Base-by-base conservation (phyloP, 78 protist species). In the Cavenderia fasciculata region DNA sequence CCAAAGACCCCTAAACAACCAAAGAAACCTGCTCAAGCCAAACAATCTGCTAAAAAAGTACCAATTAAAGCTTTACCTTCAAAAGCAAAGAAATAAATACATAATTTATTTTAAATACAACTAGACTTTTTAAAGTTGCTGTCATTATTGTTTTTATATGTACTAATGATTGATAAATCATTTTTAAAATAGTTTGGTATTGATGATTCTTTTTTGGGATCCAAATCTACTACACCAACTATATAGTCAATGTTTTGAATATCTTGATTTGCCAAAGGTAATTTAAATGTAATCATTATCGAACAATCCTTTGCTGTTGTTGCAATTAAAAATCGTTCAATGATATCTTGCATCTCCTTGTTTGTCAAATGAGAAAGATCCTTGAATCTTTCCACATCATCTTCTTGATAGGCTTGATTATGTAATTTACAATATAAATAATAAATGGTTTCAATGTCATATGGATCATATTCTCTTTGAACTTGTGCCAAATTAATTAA, bases 261-360 rank as follows among this genome's bases (percentile, higher is more conserved):
- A 3, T 6, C 3, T 7, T 70, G 8, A 25, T 19, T 59, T 18
- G 40, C 18, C 5, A 0, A 21, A 54, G 34, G 40, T 1, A 38
- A 4, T 7, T 12, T 73, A n/a, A 82, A 68, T 41, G 90, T 54
- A 10, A 82, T 68, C 90, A 82, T 82, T 21, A 82, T 68, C 25
- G 78, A 68, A 31, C 90, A 82, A 57, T 82, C 90, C n/a, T 82
- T 82, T 0, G 70, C 76, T 10, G 90, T 82, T 33, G 77, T 41
- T 41, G 90, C 72, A 21, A 82, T n/a, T 21, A 82, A 25, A 29
- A 52, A 82, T 52, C 61, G 38, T 18, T 49, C 38, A 25, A 82
- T 82, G 23, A 7, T 21, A 10, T 68, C 61, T 21, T 56, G 36
- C 10, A 59, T 36, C 51, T 82, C 49, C 0, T 57, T 49, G 14